phyloP scores from a whole-genome alignment of 1,284 basidiomycete genomes.

The Schizopora paradoxa region DNA sequence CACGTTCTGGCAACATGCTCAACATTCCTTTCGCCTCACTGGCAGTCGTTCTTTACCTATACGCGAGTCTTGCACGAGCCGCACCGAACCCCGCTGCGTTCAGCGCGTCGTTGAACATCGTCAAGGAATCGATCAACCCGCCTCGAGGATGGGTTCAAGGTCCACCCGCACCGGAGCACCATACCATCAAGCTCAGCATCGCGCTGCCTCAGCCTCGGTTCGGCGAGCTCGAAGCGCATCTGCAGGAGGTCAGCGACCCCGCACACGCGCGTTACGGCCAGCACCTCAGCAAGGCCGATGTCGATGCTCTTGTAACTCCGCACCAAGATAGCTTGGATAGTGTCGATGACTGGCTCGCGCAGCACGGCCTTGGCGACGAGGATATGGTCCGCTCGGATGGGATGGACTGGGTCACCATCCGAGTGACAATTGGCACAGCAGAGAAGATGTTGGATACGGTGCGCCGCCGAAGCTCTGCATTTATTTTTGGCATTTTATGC shows the following conservation, averaged over 20 bases:
- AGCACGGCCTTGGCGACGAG: slow-evolving; percentile 46
- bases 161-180: slow-evolving; percentile 39
- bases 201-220: slow-evolving; percentile 65
- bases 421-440: slow-evolving; percentile 51
- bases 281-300: slow-evolving; percentile 46
- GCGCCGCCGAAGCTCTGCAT: slow-evolving; percentile 21
- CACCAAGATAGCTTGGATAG: slow-evolving; percentile 40
- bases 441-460: slow-evolving; percentile 69
- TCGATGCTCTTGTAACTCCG: slow-evolving; percentile 47
- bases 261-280: slow-evolving; percentile 58
- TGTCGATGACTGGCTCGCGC: slow-evolving; percentile 61
- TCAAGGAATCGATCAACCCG: slow-evolving; percentile 39
- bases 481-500: slow-evolving; percentile 2
- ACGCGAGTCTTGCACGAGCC: too few relatives aligned
- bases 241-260: slow-evolving; percentile 66
- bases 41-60: too few relatives aligned
- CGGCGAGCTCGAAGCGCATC: slow-evolving; percentile 47
- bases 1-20: too few relatives aligned
- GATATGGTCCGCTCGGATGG: slow-evolving; percentile 51
- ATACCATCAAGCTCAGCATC: slow-evolving; percentile 53
- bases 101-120: too few relatives aligned
- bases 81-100: too few relatives aligned
- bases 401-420: slow-evolving; percentile 63
- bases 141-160: slow-evolving; percentile 50
- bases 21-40: too few relatives aligned